Percentiles rank a stretch among this genome's conserved stretches.
Conservation (phyloP, 768 basidiomycete species). For the Solioccasus polychromus region DNA sequence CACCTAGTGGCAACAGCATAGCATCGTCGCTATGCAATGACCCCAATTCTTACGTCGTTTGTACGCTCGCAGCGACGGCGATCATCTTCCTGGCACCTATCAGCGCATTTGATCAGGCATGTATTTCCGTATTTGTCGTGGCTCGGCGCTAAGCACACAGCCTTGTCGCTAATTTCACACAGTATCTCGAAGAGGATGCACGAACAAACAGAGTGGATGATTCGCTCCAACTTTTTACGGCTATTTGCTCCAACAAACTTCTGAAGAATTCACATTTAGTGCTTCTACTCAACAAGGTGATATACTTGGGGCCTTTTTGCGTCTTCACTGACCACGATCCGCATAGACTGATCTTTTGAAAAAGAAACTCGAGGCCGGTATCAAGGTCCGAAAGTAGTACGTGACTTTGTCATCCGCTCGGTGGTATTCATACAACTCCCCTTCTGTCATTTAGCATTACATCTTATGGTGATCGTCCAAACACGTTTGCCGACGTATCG, state of each 20-base stretch:
- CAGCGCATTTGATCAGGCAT: conserved; percentile 82
- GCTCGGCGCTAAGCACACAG: conserved; percentile 8
- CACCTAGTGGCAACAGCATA: conserved; percentile 15
- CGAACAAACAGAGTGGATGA: conserved; percentile 79
- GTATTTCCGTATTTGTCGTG: conserved; percentile 9
- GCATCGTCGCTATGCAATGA: conserved; percentile 13
- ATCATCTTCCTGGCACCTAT: conserved; percentile 87
- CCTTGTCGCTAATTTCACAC: conserved; percentile 7
- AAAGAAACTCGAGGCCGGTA: conserved; percentile 65
- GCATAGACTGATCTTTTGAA: conserved; percentile 66
- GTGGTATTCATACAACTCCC: not conserved
- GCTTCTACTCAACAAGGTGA: conserved; percentile 76
- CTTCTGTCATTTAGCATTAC: conserved; percentile 52
- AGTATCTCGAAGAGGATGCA: conserved; percentile 83
- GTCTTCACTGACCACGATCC: conserved; percentile 7
- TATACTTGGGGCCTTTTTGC: conserved; percentile 2
- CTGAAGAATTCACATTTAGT: conserved; percentile 71
- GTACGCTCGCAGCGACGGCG: conserved; percentile 55
- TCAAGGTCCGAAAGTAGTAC: conserved; percentile 73
- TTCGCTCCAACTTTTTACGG: conserved; percentile 73
- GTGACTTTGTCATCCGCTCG: conserved; percentile 28
- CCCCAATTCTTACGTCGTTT: conserved; percentile 9
- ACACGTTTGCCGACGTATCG: conserved; percentile 66
- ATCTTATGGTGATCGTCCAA: conserved; percentile 70
- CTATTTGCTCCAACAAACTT: conserved; percentile 73